Evolutionary conservation across 345 rosid species (phyloP).

Genomic region (Salix udensis): DNA sequence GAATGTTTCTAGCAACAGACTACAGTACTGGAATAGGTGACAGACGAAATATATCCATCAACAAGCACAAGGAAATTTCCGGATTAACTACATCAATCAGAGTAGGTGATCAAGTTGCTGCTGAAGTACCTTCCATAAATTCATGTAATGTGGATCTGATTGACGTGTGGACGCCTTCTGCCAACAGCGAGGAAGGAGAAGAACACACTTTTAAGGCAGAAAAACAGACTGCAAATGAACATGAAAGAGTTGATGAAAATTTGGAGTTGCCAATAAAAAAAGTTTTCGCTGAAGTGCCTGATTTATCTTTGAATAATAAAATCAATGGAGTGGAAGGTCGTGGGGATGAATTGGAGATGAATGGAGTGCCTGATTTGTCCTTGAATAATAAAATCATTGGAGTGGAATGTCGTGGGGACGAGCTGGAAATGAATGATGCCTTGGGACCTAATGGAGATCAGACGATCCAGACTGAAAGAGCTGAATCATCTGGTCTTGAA

Average conservation of each 20-base stretch:
- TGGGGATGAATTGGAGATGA: no score
- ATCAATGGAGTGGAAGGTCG: no score
- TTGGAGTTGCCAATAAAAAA: slow-evolving; percentile 23
- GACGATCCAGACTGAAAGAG: slow-evolving; percentile 40
- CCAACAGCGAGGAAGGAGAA: background rate
- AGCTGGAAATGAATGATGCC: no score
- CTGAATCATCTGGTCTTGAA: slow-evolving; percentile 47
- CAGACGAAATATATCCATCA: slow-evolving; percentile 18
- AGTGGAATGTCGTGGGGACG: no score
- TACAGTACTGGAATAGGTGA: slow-evolving; percentile 18
- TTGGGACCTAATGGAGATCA: no score
- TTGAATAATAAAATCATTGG: no score
- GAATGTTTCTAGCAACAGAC: slow-evolving; percentile 32
- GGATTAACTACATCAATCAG: slow-evolving; percentile 17
- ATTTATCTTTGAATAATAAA: no score
- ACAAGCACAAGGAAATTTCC: slow-evolving; percentile 28
- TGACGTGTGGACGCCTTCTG: slow-evolving; percentile 12
- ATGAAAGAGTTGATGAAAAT: slow-evolving; percentile 45
- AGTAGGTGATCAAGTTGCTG: slow-evolving; percentile 14
- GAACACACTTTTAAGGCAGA: background rate
- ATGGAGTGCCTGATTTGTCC: background rate
- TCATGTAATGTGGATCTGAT: slow-evolving; percentile 9
- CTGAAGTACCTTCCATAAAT: slow-evolving; percentile 19
- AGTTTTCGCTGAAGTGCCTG: background rate
- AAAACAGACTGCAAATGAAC: background rate